phyloP scores from a whole-genome alignment of 75 land plant genomes.

The Picea sitchensis region DNA sequence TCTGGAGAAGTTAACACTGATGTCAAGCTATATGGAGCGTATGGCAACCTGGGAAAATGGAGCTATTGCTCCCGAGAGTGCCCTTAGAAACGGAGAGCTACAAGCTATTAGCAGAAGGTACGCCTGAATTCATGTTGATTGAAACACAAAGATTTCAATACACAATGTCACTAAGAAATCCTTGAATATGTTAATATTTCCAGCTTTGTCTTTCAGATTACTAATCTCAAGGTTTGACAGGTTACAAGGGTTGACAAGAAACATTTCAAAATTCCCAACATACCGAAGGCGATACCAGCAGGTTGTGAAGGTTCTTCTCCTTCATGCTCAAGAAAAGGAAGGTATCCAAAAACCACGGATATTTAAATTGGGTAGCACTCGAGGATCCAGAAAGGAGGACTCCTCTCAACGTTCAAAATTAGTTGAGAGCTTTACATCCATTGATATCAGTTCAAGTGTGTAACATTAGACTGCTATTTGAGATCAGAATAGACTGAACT shows the following conservation, averaged over 20 bases:
- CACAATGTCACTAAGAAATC: neutral
- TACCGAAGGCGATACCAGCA: conserved; percentile 52
- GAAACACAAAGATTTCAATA: neutral
- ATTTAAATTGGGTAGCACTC: neutral
- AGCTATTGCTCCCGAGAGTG: conserved; percentile 49
- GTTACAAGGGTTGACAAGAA: conserved; percentile 52
- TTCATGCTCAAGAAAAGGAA: conserved; percentile 24
- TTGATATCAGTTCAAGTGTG: conserved; percentile 1
- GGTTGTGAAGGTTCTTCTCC: conserved; percentile 38
- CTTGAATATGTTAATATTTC: neutral
- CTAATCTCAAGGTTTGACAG: conserved; percentile 15
- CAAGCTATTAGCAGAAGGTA: conserved; percentile 87
- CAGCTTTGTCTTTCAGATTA: neutral
- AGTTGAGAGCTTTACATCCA: neutral
- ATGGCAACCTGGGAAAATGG: conserved; percentile 74
- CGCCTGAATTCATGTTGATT: neutral
- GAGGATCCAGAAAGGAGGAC: neutral
- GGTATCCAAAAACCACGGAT: conserved; percentile 7
- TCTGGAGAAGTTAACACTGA: conserved; percentile 51
- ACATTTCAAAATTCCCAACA: conserved; percentile 57
- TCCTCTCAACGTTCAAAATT: neutral
- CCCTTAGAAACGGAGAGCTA: conserved; percentile 67
- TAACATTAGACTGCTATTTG: neutral
- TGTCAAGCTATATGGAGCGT: conserved; percentile 27
- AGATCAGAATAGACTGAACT: neutral